phyloP scores from a whole-genome alignment of 2,329 filamentous ascomycete genomes.

The Fragosphaeria purpurea region DNA sequence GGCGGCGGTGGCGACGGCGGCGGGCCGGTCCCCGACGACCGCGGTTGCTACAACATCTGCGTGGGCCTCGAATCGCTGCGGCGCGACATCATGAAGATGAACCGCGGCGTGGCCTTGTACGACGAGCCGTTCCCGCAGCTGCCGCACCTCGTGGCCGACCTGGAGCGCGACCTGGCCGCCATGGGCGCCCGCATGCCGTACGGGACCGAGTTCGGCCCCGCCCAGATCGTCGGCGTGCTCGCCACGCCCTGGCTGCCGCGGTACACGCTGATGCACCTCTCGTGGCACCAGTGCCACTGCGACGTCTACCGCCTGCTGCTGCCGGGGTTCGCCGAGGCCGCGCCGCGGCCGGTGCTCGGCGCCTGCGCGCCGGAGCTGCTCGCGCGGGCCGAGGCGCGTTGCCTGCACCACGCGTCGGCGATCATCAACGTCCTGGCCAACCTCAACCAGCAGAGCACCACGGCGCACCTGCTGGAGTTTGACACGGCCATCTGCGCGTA shows the following conservation, averaged over 20 bases:
- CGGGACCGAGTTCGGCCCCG: slow-evolving; percentile 9
- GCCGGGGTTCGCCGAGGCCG: slow-evolving; percentile 35
- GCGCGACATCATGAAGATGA: slow-evolving; percentile 16
- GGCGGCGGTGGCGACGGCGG: neutral
- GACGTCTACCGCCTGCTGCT: slow-evolving; percentile 40
- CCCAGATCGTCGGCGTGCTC: slow-evolving; percentile 6
- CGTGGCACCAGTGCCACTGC: slow-evolving; percentile 42
- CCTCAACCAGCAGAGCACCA: slow-evolving; percentile 18
- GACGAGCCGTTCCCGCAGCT: slow-evolving; percentile 15
- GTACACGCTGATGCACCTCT: slow-evolving; percentile 40
- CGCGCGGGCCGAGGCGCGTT: slow-evolving; percentile 16
- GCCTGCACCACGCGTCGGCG: slow-evolving; percentile 27
- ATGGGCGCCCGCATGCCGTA: slow-evolving; percentile 12
- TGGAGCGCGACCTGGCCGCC: slow-evolving; percentile 11
- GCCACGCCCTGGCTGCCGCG: slow-evolving; percentile 7
- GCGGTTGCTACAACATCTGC: slow-evolving; percentile 12
- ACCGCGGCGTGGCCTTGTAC: slow-evolving; percentile 12
- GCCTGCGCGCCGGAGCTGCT: slow-evolving; percentile 34
- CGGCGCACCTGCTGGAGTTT: slow-evolving; percentile 24
- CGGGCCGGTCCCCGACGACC: neutral
- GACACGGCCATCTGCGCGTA: slow-evolving; percentile 34
- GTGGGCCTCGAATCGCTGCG: slow-evolving; percentile 13
- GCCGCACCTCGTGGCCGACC: slow-evolving; percentile 12
- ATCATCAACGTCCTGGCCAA: slow-evolving; percentile 26
- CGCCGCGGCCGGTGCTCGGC: slow-evolving; percentile 31